Evolutionary conservation across 108 stramenopile species (phyloP).

Genomic region (Cyclotella distinguenda): DNA sequence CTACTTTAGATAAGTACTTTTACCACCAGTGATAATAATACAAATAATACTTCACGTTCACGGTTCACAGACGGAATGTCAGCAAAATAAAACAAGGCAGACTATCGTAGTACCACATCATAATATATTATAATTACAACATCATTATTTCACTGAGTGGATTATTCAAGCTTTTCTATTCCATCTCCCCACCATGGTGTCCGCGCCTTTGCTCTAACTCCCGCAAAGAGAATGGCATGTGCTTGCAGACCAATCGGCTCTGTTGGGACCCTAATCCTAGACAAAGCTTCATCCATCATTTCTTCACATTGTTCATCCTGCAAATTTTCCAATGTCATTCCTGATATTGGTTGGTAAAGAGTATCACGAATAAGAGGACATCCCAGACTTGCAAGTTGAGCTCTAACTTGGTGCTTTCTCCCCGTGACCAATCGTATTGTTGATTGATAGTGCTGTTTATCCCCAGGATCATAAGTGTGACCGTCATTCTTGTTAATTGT

Average conservation of each 20-base stretch:
- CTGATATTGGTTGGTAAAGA: conserved; percentile 75
- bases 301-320: conserved; percentile 62
- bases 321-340: conserved; percentile 67
- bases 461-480: conserved; percentile 67
- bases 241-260: conserved; percentile 86
- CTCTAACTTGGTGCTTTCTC: conserved; percentile 87
- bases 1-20: too few species aligned
- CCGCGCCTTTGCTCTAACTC: conserved; percentile 72
- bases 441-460: conserved; percentile 71
- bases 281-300: conserved; percentile 64
- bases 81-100: too few species aligned
- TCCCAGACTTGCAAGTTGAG: conserved; percentile 81
- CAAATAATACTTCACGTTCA: too few species aligned
- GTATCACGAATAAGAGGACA: conserved; percentile 85
- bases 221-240: conserved; percentile 85
- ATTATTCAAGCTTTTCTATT: neutral
- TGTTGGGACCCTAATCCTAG: conserved; percentile 58
- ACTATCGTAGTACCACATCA: too few species aligned
- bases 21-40: too few species aligned
- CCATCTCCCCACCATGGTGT: conserved; percentile 86
- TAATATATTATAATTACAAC: too few species aligned
- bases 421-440: conserved; percentile 88
- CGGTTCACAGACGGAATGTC: too few species aligned
- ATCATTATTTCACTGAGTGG: neutral
- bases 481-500: conserved; percentile 39